A percentile compares a stretch with the other conserved stretches of the same genome.
These are phyloP conservation scores for Penicillium cosmopolitanum DNA, from an alignment of 495 filamentous ascomycete species.

Conservation along the genomic window DNA sequence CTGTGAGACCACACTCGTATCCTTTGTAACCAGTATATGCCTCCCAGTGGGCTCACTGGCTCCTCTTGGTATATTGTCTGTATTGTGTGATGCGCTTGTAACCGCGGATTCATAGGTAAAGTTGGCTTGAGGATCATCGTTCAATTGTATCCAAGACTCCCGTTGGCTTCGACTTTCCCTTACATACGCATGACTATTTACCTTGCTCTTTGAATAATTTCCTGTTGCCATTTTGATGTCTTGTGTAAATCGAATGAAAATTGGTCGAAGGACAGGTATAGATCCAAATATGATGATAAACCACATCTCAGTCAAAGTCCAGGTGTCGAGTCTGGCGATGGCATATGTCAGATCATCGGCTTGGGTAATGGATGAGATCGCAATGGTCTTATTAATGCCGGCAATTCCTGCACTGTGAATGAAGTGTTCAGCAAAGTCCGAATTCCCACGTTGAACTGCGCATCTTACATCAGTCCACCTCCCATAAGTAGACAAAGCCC, in stretches of 20 bases:
- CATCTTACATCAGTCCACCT: conserved; percentile 39
- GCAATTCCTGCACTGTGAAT: conserved; percentile 28
- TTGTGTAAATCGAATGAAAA: conserved; percentile 27
- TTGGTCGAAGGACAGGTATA: conserved; percentile 29
- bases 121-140: conserved; percentile 1
- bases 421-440: neutral
- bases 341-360: conserved; percentile 24
- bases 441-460: neutral
- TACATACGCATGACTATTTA: neutral
- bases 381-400: conserved; percentile 33
- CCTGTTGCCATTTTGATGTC: conserved; percentile 18
- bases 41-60: neutral
- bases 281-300: conserved; percentile 37
- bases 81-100: conserved; percentile 7
- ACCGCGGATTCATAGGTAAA: conserved; percentile 6
- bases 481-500: conserved; percentile 43
- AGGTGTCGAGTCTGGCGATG: conserved; percentile 28
- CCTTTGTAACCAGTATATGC: conserved; percentile 13
- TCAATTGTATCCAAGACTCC: conserved; percentile 18
- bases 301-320: conserved; percentile 36
- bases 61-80: neutral
- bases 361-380: conserved; percentile 26
- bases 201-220: conserved; percentile 10
- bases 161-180: conserved; percentile 8
- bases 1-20: conserved; percentile 11